A percentile compares a stretch with the other conserved stretches of the same genome.
phyloP scores from a whole-genome alignment of 306 rosid species.

The Quercus engelmannii region DNA sequence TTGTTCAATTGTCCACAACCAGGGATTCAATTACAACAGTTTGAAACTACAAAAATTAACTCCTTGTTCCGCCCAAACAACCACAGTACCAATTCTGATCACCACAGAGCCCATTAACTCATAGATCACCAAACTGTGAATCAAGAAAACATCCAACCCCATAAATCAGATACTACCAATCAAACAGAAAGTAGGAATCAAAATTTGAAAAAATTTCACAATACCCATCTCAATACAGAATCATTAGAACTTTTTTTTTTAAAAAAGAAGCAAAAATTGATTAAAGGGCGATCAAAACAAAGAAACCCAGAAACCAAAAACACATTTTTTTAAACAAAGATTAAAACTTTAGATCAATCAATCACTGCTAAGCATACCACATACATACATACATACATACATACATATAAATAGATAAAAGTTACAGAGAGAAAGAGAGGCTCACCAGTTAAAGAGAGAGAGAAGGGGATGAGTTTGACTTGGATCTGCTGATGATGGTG shows the following conservation, averaged over 20 bases:
- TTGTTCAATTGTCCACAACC: conserved; percentile 21
- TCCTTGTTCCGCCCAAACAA: conserved; percentile 12
- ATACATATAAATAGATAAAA: background rate
- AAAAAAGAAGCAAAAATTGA: background rate
- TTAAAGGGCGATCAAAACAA: background rate
- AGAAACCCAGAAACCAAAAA: background rate
- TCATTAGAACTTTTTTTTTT: background rate
- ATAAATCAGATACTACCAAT: conserved; percentile 4
- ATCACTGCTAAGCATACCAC: too few species aligned
- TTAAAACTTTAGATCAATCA: background rate
- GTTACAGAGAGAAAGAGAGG: background rate
- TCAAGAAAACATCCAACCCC: conserved; percentile 14
- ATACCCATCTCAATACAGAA: too few species aligned
- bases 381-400: background rate
- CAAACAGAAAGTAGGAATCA: background rate
- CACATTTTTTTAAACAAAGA: too few species aligned
- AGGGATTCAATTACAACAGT: conserved; percentile 25
- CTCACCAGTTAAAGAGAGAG: background rate
- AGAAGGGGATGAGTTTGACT: background rate
- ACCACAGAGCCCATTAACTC: conserved; percentile 58
- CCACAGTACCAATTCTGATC: conserved; percentile 53
- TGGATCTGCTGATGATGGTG: background rate
- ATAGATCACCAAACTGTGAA: conserved; percentile 40
- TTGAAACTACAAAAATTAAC: background rate
- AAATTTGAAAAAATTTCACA: background rate